Percentiles rank a stretch among this genome's conserved stretches.
phyloP scores from a whole-genome alignment of 352 stramenopile genomes.

The Phytophthora citrophthora region DNA sequence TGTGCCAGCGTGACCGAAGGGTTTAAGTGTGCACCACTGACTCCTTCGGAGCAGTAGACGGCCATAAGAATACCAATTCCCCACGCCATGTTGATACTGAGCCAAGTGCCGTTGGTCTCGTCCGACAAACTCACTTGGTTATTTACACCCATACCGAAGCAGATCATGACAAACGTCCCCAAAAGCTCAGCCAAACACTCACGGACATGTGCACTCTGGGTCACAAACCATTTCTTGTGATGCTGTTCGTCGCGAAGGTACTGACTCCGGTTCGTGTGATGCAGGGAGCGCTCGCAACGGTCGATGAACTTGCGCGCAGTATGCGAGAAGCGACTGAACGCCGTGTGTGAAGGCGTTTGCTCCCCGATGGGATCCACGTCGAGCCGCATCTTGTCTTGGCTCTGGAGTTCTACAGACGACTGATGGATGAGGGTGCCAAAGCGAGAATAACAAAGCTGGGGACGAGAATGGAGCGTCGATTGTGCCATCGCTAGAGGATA shows the following conservation, averaged over 20 bases:
- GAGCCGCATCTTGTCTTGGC: constrained; percentile 9
- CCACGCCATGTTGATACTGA: constrained; percentile 30
- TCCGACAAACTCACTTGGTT: constrained; percentile 26
- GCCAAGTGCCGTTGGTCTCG: constrained; percentile 25
- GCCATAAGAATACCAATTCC: constrained; percentile 24
- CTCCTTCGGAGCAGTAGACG: constrained; percentile 28
- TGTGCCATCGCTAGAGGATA: constrained; percentile 8
- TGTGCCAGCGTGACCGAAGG: constrained; percentile 17
- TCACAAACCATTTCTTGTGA: constrained; percentile 25
- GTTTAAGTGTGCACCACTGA: constrained; percentile 26
- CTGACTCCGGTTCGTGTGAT: constrained; percentile 30
- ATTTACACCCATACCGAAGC: constrained; percentile 30
- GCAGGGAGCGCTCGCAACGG: constrained; percentile 22
- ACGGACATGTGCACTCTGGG: constrained; percentile 9
- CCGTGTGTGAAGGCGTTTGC: constrained; percentile 1
- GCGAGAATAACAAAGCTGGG: constrained; percentile 5
- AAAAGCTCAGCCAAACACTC: constrained; percentile 22
- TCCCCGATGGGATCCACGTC: constrained; percentile 8
- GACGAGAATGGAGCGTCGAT: constrained; percentile 1
- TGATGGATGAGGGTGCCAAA: constrained; percentile 3
- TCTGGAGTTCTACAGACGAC: too few relatives aligned
- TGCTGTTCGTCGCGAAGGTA: constrained; percentile 17
- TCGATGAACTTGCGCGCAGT: constrained; percentile 20
- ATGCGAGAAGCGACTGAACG: constrained; percentile 11
- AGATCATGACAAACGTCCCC: constrained; percentile 29